These are phyloP conservation scores for Avena sativa DNA, from an alignment of 176 grass and related monocot genomes.

Conservation along the genomic window DNA sequence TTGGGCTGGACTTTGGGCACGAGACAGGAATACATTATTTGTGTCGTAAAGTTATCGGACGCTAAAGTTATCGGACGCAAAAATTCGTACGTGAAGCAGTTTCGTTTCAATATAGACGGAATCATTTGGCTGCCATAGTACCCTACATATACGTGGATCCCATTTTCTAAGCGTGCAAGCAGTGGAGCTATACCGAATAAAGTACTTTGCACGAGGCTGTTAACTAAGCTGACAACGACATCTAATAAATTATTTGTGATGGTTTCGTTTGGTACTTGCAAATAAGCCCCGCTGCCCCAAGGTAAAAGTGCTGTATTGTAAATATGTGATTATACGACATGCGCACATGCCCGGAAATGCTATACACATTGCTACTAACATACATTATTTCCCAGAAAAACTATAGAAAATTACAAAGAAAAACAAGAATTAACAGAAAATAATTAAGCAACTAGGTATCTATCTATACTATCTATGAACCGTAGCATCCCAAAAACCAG, in stretches of 20 bases:
- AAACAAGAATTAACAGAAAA: background rate
- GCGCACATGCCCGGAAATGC: background rate
- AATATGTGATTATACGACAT: background rate
- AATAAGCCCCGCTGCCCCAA: background rate
- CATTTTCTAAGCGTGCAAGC: constrained; percentile 5
- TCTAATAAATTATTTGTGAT: background rate
- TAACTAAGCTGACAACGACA: background rate
- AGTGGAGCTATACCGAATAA: background rate
- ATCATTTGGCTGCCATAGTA: too few relatives aligned
- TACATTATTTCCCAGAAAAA: constrained; percentile 7
- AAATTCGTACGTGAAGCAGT: too few relatives aligned
- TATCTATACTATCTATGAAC: constrained; percentile 39
- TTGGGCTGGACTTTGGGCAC: too few relatives aligned
- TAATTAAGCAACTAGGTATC: constrained; percentile 20
- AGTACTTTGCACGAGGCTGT: background rate
- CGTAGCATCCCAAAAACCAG: constrained; percentile 61
- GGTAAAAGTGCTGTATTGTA: background rate
- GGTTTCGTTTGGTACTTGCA: background rate
- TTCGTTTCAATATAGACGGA: too few relatives aligned
- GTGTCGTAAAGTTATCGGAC: too few relatives aligned
- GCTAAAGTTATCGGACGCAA: too few relatives aligned
- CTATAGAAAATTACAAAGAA: background rate
- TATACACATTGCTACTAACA: constrained; percentile 24
- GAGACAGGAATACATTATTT: too few relatives aligned
- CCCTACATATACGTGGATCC: constrained; percentile 17